Evolutionary conservation across 2,329 filamentous ascomycete genomes (phyloP), one percentile per base, ranked within the genome.

Genomic region (Colletotrichum musicola): DNA sequence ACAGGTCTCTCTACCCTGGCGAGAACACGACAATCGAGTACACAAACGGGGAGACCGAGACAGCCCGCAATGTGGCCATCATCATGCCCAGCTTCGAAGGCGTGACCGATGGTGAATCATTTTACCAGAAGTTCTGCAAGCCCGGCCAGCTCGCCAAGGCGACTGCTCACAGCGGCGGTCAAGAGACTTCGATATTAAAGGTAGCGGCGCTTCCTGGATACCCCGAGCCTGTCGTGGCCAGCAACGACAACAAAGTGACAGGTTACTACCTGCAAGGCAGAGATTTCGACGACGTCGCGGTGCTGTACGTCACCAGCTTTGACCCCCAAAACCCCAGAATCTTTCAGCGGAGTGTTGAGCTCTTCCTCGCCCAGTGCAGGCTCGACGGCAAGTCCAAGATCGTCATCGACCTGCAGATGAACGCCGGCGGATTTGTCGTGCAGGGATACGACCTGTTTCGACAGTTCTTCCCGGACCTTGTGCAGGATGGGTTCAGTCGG

Each of bases 371-470:
- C 14, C 35, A 55, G 12, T 75, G 73, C 35, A 81, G 81, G 62
- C 78, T 79, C 6, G 82, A 81, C 1, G 85, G 84, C 68, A 90
- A 89, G 77, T 88, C 82, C 40, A 88, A 87, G 75, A 82, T 91
- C 0, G 83, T 91, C 22, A 79, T 91, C 42, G 88, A 90, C 71
- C 77, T 90, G 10, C 83, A 49, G 9, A 82, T 82, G 54, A 91
- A 91, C 71, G 84, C 82, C 4, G 89, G 89, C 44, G 89, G 89
- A 16, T 83, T 81, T 12, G 84, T 90, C 50, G 74, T 88, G 16
- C 82, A 85, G 38, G 87, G 84, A 12, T 86, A 87, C 71, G 87
- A 89, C 73, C 79, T 90, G 25, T 89, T 90, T 78, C 84, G 85
- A 55, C 75, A 84, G 73, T 80, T 89, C 2, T 86, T 88, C 62